phyloP scores from a whole-genome alignment of 2,329 filamentous ascomycete genomes.

The Trichoderma sp. region DNA sequence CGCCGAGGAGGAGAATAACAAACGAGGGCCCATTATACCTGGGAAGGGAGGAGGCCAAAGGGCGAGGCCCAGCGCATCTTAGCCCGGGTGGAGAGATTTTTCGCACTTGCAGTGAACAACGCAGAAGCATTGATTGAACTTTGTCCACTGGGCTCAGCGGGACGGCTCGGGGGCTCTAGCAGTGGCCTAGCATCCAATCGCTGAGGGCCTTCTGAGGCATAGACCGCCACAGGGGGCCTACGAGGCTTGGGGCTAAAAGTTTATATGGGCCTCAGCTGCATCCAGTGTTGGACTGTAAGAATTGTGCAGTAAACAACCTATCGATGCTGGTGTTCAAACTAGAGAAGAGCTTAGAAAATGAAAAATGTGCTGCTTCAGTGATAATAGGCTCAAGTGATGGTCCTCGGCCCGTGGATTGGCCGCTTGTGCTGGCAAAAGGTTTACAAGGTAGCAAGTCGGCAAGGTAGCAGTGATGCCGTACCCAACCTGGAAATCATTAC shows the following conservation, averaged over 20 bases:
- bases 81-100: constrained; percentile 1
- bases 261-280: neutral
- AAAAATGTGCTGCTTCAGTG: neutral
- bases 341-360: no score
- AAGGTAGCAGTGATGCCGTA: neutral
- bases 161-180: constrained; percentile 15
- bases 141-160: constrained; percentile 8
- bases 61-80: neutral
- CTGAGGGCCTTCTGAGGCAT: neutral
- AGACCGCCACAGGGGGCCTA: neutral
- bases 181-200: constrained; percentile 9
- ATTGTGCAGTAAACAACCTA: neutral
- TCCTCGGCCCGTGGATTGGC: neutral
- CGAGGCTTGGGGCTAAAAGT: neutral
- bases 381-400: neutral
- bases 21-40: neutral
- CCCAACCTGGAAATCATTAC: constrained; percentile 5
- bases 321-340: neutral
- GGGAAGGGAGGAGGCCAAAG: neutral
- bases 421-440: neutral
- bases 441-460: neutral
- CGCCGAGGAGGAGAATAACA: neutral
- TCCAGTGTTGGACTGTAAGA: neutral
- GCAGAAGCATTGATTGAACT: neutral
- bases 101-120: constrained; percentile 5